Conservation (phyloP, 306 rosid genomes). For the Begonia masoniana region DNA sequence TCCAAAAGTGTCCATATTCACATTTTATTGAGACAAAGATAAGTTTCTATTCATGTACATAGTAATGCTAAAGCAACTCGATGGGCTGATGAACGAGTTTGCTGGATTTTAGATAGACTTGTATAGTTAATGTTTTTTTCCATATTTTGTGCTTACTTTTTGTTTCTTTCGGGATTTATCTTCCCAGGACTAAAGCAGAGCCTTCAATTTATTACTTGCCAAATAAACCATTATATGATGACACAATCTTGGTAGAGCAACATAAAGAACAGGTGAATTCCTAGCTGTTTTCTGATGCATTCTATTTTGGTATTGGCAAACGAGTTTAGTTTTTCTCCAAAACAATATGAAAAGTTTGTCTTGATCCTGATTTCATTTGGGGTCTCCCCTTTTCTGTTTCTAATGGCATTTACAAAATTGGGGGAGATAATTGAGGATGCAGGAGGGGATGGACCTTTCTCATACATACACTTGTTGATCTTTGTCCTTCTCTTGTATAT, state of each 20-base stretch:
- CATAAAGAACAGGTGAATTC: conserved; percentile 63
- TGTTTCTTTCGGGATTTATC: conserved; percentile 7
- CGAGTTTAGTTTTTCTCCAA: background rate
- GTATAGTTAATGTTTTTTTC: conserved; percentile 6
- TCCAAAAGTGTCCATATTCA: conserved; percentile 99
- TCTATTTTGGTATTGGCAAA: background rate
- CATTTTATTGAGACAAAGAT: conserved; percentile 93
- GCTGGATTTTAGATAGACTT: conserved; percentile 32
- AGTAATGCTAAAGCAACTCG: conserved; percentile 59
- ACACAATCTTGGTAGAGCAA: conserved; percentile 35
- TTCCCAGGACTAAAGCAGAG: conserved; percentile 81
- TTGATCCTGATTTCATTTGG: background rate
- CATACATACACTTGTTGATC: too few relatives aligned
- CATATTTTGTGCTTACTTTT: conserved; percentile 4
- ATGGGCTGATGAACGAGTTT: conserved; percentile 33
- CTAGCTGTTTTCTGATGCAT: background rate
- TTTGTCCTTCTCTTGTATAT: too few relatives aligned
- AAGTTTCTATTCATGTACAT: conserved; percentile 88
- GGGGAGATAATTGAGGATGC: background rate
- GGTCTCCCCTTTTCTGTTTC: background rate
- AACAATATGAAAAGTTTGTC: background rate
- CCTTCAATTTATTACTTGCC: conserved; percentile 89
- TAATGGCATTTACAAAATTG: background rate
- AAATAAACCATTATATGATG: conserved; percentile 72
- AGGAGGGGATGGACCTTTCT: too few relatives aligned